Percentiles rank a stretch among this genome's conserved stretches.
Conservation (phyloP, 176 grass and related monocot genomes). For the Oryza nivara region DNA sequence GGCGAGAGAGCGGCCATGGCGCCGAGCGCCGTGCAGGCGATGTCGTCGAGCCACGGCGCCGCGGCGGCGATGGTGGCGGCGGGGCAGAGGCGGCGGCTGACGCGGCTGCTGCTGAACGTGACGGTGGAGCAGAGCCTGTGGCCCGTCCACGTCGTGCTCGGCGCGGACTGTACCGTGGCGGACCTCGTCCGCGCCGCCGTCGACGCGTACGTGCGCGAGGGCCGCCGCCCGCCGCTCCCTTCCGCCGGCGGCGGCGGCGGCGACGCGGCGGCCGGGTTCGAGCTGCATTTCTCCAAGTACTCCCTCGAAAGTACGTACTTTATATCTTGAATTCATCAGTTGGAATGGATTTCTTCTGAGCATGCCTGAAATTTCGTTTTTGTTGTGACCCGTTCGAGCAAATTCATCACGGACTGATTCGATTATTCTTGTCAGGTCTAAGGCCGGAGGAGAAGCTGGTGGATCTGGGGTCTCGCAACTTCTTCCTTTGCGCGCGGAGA, state of each 20-base stretch:
- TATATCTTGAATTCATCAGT: no score
- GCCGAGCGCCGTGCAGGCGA: neutral
- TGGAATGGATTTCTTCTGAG: no score
- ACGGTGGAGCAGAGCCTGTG: constrained; percentile 72
- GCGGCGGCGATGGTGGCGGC: neutral
- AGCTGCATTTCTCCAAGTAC: constrained; percentile 79
- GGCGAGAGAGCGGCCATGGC: neutral
- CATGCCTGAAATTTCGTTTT: neutral
- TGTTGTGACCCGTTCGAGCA: neutral
- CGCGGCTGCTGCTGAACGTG: constrained; percentile 86
- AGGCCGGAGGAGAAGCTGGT: constrained; percentile 56
- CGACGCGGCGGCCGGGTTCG: constrained; percentile 34
- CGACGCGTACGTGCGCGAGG: constrained; percentile 56
- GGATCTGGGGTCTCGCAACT: constrained; percentile 76
- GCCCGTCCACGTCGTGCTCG: constrained; percentile 74
- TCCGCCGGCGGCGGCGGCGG: neutral
- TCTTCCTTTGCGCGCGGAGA: constrained; percentile 74
- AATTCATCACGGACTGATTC: neutral
- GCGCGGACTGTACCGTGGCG: constrained; percentile 60
- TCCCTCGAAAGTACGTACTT: constrained; percentile 51
- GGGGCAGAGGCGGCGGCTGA: constrained; percentile 40
- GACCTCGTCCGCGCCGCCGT: constrained; percentile 63
- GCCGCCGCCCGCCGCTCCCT: constrained; percentile 42
- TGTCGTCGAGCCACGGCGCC: neutral
- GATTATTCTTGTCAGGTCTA: constrained; percentile 36